phyloP scores from a whole-genome alignment of 768 basidiomycete genomes.

The Amanita fuliginea region DNA sequence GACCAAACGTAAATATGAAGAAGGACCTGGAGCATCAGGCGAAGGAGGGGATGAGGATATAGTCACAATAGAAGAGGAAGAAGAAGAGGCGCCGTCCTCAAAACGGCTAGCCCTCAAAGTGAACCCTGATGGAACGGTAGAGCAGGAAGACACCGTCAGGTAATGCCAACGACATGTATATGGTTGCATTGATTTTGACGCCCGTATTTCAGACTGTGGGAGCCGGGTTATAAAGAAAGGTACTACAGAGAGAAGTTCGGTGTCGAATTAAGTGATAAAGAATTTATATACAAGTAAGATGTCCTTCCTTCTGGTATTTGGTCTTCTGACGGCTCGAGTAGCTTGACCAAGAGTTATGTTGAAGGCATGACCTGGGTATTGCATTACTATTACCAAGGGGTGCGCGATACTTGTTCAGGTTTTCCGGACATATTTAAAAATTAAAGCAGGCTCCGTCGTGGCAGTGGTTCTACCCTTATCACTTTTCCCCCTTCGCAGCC shows the following conservation, averaged over 20 bases:
- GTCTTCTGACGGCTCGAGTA: constrained; percentile 16
- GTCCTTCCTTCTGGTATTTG: background rate
- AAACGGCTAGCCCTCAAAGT: constrained; percentile 57
- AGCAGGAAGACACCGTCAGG: constrained; percentile 91
- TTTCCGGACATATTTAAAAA: constrained; percentile 7
- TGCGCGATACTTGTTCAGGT: constrained; percentile 24
- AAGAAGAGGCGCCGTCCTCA: constrained; percentile 34
- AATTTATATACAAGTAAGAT: constrained; percentile 64
- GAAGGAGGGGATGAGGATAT: constrained; percentile 36
- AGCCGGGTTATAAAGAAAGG: constrained; percentile 90
- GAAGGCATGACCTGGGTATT: constrained; percentile 96
- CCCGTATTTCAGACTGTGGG: constrained; percentile 64
- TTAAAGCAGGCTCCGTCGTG: constrained; percentile 71
- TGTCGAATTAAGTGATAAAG: constrained; percentile 53
- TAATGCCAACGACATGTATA: constrained; percentile 21
- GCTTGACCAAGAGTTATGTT: constrained; percentile 74
- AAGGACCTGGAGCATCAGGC: constrained; percentile 26
- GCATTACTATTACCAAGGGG: constrained; percentile 97
- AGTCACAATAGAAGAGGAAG: constrained; percentile 37
- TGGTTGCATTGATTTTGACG: background rate
- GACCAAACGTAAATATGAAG: constrained; percentile 39
- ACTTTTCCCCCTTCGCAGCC: constrained; percentile 95
- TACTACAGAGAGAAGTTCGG: constrained; percentile 95
- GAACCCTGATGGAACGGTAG: constrained; percentile 85
- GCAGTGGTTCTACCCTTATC: constrained; percentile 99